Percentiles rank a stretch among this genome's conserved stretches.
Conservation (phyloP, 2,329 filamentous ascomycete genomes). For the Madurella fahalii region DNA sequence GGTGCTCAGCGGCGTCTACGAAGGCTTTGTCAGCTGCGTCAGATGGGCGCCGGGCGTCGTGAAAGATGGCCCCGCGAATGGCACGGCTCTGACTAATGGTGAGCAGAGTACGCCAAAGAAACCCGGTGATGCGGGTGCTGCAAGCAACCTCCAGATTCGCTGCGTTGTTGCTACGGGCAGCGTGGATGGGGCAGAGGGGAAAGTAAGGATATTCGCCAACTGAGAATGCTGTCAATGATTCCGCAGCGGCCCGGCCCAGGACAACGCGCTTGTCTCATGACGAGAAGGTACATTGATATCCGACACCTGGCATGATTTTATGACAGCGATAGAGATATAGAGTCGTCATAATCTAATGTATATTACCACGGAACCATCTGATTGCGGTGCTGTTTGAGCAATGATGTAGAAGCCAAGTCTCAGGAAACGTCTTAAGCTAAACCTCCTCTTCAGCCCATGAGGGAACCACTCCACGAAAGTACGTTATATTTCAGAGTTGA, state of each 20-base stretch:
- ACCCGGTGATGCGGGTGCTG: slow-evolving; percentile 39
- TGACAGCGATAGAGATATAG: not conserved
- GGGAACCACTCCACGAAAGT: too few species aligned
- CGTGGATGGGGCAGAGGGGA: slow-evolving; percentile 59
- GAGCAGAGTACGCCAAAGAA: slow-evolving; percentile 44
- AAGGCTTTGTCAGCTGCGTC: slow-evolving; percentile 80
- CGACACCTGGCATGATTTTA: not conserved
- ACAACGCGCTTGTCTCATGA: too few species aligned
- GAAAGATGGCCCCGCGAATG: slow-evolving; percentile 50
- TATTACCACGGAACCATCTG: not conserved
- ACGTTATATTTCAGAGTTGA: too few species aligned
- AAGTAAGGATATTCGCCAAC: slow-evolving; percentile 71
- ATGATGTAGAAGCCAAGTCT: too few species aligned
- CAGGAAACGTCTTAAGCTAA: too few species aligned
- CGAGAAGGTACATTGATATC: not conserved
- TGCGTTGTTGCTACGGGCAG: slow-evolving; percentile 87
- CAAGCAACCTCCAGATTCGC: slow-evolving; percentile 58
- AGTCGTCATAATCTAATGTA: not conserved
- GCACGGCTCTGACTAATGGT: slow-evolving; percentile 30
- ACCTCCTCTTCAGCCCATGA: too few species aligned
- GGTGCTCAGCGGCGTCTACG: slow-evolving; percentile 69
- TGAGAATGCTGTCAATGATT: slow-evolving; percentile 24
- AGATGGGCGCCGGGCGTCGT: slow-evolving; percentile 77
- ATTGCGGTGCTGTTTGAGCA: not conserved
- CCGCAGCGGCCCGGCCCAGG: too few species aligned